Evolutionary conservation across 164 flowering plant genomes (phyloP), one percentile per base, ranked within the genome.

Genomic region (Vitis riparia): DNA sequence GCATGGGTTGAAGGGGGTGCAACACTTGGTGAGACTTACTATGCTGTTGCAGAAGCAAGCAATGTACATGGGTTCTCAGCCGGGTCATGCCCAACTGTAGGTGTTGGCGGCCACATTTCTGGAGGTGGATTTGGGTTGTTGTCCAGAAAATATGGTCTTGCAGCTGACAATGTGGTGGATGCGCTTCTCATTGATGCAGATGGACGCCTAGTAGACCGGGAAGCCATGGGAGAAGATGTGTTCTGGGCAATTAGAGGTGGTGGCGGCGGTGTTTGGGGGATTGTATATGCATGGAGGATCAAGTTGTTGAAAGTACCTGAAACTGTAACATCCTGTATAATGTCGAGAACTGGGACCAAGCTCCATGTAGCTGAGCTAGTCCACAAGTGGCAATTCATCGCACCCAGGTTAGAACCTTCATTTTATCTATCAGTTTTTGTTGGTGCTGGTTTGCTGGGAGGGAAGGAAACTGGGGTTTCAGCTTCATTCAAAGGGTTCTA

Each of bases 231-330:
- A 23, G 88, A 85, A 47, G 88, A 85, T 14, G 84, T 83, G 58
- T 87, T 85, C 67, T 87, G 90, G 88, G 88, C 90, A 0, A 78
- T 87, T 32, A 79, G 88, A 65, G 90, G 90, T 1, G 87, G 90
- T 1, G 88, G 90, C 6, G 90, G 90, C 0, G 87, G 86, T 0
- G 60, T 62, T 3, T 87, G 79, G 78, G 90, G 88, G 3, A 66
- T 87, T 23, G 60, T 87, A 10, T 81, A 75, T 59, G 83, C 87
- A 3, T 87, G 88, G 88, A 85, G 85, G 65, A 76, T 87, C 69
- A 50, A 77, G 10, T 48, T 87, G 11, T 11, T 74, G 12, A 29
- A 56, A 47, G 87, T 87, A 0, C 87, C 90, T 1, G 17, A 59
- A 50, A 72, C 27, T 0, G 88, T 86, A 16, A 76, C 90, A 1